These are phyloP conservation scores for Colletotrichum lupini DNA, from an alignment of 2,329 filamentous ascomycete species.

Conservation along the genomic window DNA sequence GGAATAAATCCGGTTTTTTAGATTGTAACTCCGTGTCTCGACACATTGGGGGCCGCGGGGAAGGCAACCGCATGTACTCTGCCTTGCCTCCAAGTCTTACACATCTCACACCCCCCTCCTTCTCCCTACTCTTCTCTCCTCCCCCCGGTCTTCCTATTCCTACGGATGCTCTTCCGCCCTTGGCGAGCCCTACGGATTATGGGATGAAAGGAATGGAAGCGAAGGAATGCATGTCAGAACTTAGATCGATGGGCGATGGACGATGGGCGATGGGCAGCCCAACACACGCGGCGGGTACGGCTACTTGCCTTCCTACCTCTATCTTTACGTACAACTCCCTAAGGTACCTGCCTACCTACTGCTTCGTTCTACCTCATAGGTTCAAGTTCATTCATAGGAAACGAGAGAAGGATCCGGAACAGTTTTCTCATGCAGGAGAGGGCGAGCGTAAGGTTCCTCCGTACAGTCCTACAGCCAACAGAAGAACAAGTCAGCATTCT, in stretches of 20 bases:
- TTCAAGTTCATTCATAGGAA: not conserved
- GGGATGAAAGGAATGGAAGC: not conserved
- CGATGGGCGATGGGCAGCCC: not conserved
- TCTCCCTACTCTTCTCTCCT: no score
- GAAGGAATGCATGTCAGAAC: not conserved
- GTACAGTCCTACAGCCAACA: not conserved
- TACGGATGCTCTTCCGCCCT: not conserved
- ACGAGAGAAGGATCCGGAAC: not conserved
- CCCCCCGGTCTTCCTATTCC: not conserved
- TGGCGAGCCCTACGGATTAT: not conserved
- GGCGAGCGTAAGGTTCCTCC: not conserved
- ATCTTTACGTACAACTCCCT: not conserved
- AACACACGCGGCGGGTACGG: not conserved
- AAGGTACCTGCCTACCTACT: not conserved
- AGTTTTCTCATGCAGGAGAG: not conserved
- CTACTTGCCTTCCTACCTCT: not conserved
- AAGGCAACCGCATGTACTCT: not conserved
- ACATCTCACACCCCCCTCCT: not conserved
- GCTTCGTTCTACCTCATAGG: not conserved
- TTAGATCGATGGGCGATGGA: not conserved
- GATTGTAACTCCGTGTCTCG: not conserved
- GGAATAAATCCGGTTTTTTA: not conserved
- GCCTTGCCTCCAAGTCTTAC: not conserved
- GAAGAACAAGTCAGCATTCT: not conserved
- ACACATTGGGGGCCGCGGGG: not conserved